phyloP scores from a whole-genome alignment of 257 asterid species.

The Plantago major region DNA sequence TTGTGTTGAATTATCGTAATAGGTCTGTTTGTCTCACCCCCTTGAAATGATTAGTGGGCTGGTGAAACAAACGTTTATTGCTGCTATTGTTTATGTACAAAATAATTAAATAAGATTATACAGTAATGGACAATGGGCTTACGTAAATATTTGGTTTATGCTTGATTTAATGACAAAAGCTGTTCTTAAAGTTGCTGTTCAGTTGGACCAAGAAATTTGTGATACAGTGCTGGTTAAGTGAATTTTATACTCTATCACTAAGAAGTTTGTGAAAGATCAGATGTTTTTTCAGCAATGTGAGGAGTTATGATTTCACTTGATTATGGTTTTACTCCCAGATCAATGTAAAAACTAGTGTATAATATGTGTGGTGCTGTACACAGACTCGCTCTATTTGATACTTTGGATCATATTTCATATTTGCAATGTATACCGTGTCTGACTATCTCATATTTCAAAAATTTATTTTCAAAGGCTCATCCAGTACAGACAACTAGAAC shows the following conservation, averaged over 20 bases:
- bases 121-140: background rate
- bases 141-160: background rate
- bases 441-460: background rate
- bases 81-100: background rate
- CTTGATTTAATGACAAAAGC: background rate
- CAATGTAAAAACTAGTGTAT: no score
- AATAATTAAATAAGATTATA: no score
- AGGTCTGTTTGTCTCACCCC: no score
- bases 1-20: no score
- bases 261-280: background rate
- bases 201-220: background rate
- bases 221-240: no score
- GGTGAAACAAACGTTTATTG: background rate
- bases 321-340: no score
- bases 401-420: background rate
- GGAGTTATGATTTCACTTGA: no score
- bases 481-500: slow-evolving; percentile 31
- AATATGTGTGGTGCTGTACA: background rate
- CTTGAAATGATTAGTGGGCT: background rate
- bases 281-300: no score
- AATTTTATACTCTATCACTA: no score
- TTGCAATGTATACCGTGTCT: slow-evolving; percentile 9
- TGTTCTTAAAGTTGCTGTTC: background rate
- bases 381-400: background rate
- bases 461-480: slow-evolving; percentile 25